Conservation (phyloP, 2,329 filamentous ascomycete genomes). For the Fusarium incarnatum region DNA sequence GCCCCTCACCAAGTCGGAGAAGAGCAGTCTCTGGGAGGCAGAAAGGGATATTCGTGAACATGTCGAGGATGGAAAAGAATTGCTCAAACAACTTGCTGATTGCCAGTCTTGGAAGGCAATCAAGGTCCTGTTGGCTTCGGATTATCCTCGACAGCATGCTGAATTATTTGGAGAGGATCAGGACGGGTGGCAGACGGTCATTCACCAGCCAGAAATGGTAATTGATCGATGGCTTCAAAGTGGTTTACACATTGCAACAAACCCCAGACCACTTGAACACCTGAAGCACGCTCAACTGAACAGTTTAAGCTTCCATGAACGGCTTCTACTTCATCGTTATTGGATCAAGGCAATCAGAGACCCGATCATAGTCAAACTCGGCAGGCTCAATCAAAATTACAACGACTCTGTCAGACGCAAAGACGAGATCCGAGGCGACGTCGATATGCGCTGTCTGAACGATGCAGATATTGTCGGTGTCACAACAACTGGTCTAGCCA, state of each 20-base stretch:
- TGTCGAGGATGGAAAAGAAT: not conserved
- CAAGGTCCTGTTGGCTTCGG: not conserved
- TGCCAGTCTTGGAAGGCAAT: not conserved
- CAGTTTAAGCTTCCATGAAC: not conserved
- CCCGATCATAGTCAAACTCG: not conserved
- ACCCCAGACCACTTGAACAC: not conserved
- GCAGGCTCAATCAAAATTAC: not conserved
- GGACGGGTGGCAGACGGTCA: not conserved
- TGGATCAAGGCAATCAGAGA: slow-evolving; percentile 1
- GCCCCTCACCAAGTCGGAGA: not conserved
- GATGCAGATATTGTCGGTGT: not conserved
- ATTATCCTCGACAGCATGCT: not conserved
- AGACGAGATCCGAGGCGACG: not conserved
- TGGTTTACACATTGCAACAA: not conserved
- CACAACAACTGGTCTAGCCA: slow-evolving; percentile 50
- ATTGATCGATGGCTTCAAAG: not conserved
- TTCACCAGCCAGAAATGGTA: not conserved
- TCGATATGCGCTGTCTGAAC: not conserved
- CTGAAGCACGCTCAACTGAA: not conserved
- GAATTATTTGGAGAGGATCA: slow-evolving; percentile 3
- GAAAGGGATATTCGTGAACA: not conserved
- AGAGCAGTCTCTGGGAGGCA: not conserved
- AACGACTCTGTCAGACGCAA: not conserved
- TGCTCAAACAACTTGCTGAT: not conserved
- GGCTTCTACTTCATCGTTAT: not conserved